Base-by-base conservation (phyloP, 2,329 filamentous ascomycete species). In the Trichoderma simmonsii region DNA sequence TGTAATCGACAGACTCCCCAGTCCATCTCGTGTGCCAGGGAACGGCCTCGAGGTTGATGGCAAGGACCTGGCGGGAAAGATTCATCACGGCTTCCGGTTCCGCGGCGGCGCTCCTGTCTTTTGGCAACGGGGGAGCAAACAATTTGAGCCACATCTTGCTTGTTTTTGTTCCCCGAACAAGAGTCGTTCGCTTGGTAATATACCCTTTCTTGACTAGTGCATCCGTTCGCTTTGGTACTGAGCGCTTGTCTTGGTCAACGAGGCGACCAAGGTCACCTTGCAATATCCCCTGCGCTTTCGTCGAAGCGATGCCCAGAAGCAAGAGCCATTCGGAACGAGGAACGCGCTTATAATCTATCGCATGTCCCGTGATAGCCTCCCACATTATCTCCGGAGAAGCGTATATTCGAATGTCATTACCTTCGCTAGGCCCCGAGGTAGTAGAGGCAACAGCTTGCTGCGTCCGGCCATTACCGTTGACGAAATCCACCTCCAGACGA, bases 221-320 rank as follows among this genome's bases (percentile, higher is more conserved):
- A 74, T 90, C 88, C 0, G 89, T 91, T 39, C 89, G 83, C 71
- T 87, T 89, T 3, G 89, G 89, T 1, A 91, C 84, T 1, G 89
- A 90, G 65, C 89, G 85, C 77, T 91, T 91, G 78, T 91, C 89
- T 77, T 91, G 89, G 26, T 85, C 84, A 14, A 88, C 87, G 1
- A 89, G 80, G 24, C 85, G 84, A 18, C 87, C 86, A 28, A 91
- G 82, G 72, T 90, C 88, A 54, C 87, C 87, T 78, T 91, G 89
- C 15, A 90, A 80, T 57, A 91, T 90, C 5, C 89, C 89, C 6
- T 85, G 80, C 8, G 83, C 81, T 66, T 84, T 86, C 15, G 83
- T 84, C 0, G 86, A 86, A 24, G 88, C 88, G 70, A 90, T 89
- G 21, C 86, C 87, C 21, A 88, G 81, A 9, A 90, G 82, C 3